Conservation (phyloP, 768 basidiomycete species). For the Phylloporus arenicola region DNA sequence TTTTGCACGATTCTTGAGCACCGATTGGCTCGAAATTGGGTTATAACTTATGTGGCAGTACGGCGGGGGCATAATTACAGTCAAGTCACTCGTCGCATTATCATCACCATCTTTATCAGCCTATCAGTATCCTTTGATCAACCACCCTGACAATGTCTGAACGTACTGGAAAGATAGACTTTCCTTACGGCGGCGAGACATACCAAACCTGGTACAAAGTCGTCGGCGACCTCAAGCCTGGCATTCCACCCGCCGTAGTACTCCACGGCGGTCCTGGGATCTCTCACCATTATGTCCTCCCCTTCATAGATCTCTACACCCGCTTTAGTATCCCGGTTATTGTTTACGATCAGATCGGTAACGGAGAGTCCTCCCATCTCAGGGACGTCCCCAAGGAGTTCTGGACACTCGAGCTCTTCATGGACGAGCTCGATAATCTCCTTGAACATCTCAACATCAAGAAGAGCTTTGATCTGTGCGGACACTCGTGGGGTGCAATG, state of each 20-base stretch:
- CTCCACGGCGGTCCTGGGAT: slow-evolving; percentile 45
- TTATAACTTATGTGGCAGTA: too few species aligned
- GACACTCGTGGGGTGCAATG: slow-evolving; percentile 59
- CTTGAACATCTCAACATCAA: slow-evolving; percentile 37
- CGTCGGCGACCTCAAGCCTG: slow-evolving; percentile 35
- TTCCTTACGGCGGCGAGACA: slow-evolving; percentile 14
- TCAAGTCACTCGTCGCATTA: too few species aligned
- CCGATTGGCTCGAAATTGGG: too few species aligned
- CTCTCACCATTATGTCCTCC: slow-evolving; percentile 38
- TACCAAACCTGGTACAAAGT: slow-evolving; percentile 44
- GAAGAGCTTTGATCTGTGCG: slow-evolving; percentile 40
- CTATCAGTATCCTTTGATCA: not conserved
- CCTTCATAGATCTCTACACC: slow-evolving; percentile 32
- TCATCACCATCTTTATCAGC: not conserved
- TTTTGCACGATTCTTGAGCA: too few species aligned
- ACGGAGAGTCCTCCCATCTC: slow-evolving; percentile 40
- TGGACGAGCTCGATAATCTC: slow-evolving; percentile 50
- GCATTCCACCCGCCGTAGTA: slow-evolving; percentile 32
- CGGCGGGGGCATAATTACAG: too few species aligned
- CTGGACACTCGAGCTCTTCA: slow-evolving; percentile 46
- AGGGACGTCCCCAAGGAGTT: slow-evolving; percentile 25
- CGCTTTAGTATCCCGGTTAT: slow-evolving; percentile 35
- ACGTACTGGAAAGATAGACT: slow-evolving; percentile 19
- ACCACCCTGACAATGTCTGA: slow-evolving; percentile 12
- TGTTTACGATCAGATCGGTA: slow-evolving; percentile 50